A percentile compares a stretch with the other conserved stretches of the same genome.
These are phyloP conservation scores for Phoma sp. DNA, from an alignment of 2,329 filamentous ascomycete genomes.

Conservation along the genomic window DNA sequence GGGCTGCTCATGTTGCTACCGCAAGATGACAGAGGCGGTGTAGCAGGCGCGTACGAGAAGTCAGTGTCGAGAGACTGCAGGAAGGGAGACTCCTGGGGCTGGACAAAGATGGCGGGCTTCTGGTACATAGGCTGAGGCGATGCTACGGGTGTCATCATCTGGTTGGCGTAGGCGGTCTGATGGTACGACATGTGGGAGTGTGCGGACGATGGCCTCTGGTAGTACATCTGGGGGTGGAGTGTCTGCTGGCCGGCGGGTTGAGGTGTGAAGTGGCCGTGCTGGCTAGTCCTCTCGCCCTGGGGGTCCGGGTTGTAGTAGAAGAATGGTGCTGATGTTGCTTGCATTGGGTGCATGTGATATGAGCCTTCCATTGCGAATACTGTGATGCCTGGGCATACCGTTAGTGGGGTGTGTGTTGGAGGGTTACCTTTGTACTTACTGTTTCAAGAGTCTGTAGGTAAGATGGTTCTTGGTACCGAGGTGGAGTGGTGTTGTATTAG, in stretches of 20 bases:
- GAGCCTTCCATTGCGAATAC: constrained; percentile 68
- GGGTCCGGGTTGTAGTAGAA: constrained; percentile 87
- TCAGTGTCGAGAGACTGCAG: constrained; percentile 75
- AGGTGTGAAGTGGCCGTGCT: constrained; percentile 77
- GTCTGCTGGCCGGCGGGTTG: constrained; percentile 49
- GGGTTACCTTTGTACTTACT: constrained; percentile 22
- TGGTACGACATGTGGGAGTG: constrained; percentile 63
- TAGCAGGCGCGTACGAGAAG: constrained; percentile 78
- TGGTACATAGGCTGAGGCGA: constrained; percentile 76
- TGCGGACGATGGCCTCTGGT: constrained; percentile 65
- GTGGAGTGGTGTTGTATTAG: constrained; percentile 34
- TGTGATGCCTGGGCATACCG: constrained; percentile 28
- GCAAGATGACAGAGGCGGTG: constrained; percentile 83
- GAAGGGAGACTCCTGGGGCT: constrained; percentile 63
- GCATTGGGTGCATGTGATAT: constrained; percentile 58
- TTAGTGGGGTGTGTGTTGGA: not conserved
- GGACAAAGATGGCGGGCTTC: constrained; percentile 74
- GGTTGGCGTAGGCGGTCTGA: constrained; percentile 62
- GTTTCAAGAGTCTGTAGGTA: constrained; percentile 12
- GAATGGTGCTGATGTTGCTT: constrained; percentile 75
- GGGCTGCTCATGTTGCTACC: constrained; percentile 88
- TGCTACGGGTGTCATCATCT: constrained; percentile 75
- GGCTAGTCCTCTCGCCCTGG: constrained; percentile 68
- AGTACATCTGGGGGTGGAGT: constrained; percentile 55
- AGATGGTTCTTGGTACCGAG: constrained; percentile 20